Conservation (phyloP, 352 stramenopile species). For the Globisporangium emineosum region DNA sequence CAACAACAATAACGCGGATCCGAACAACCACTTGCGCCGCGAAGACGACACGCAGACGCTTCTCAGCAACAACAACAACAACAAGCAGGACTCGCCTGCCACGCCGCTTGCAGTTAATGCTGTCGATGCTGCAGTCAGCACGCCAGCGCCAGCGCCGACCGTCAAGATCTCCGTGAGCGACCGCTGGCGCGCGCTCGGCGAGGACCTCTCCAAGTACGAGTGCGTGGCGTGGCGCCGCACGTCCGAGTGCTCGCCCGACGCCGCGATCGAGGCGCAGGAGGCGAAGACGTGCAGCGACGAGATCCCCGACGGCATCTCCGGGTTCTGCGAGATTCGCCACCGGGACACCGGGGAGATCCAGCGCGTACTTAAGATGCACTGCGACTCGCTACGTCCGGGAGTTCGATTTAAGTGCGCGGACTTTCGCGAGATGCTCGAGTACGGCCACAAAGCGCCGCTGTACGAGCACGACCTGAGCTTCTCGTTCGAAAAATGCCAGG, state of each 20-base stretch:
- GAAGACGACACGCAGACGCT: conserved; percentile 11
- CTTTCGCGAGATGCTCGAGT: conserved; percentile 39
- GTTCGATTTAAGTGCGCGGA: conserved; percentile 43
- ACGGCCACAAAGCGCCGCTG: conserved; percentile 27
- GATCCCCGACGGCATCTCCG: conserved; percentile 37
- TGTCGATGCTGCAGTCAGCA: neutral
- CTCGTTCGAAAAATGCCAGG: conserved; percentile 26
- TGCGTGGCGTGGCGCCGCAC: conserved; percentile 53
- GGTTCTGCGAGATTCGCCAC: conserved; percentile 49
- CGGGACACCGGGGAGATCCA: conserved; percentile 22
- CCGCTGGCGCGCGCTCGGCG: conserved; percentile 10
- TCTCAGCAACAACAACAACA: conserved; percentile 10
- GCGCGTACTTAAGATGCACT: conserved; percentile 60
- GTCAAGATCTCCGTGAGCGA: conserved; percentile 13
- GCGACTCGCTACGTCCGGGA: conserved; percentile 43
- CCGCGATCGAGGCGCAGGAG: conserved; percentile 24
- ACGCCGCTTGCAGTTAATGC: neutral
- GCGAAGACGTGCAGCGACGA: conserved; percentile 36
- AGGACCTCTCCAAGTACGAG: conserved; percentile 39
- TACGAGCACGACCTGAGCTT: conserved; percentile 48
- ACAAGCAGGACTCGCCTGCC: neutral
- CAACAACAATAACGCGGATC: conserved; percentile 11
- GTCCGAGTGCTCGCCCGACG: conserved; percentile 38
- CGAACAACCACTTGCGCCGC: conserved; percentile 16
- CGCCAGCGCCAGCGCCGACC: conserved; percentile 3